Base-by-base conservation (phyloP, 164 flowering plant species). In the Vitis labrusca region DNA sequence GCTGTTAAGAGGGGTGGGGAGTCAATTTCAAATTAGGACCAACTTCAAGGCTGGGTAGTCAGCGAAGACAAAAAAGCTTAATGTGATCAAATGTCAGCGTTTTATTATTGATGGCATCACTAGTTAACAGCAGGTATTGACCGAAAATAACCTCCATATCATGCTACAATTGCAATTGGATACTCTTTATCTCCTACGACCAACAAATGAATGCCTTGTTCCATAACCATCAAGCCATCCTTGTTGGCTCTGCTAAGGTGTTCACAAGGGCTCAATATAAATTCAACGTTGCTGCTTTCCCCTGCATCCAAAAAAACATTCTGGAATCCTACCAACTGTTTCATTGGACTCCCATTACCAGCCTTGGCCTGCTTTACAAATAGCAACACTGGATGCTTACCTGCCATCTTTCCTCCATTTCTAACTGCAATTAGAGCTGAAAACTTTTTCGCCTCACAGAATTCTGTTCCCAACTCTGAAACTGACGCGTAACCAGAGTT, bases 321-420 rank as follows among this genome's bases (percentile, higher is more conserved):
- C 70, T 87, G 57, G 73, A 92, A 95, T 44, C 89, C 98, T 49
- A 86, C 84, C 86, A 95, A 67, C 73, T 78, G 87, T 70, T 84
- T 90, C 49, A 64, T 58, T 3, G 93, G 89, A 29, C 78, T 75
- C 17, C 85, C 89, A 48, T 72, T 61, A n/a, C 62, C 64, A 13
- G 13, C 19, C 51, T 71, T 68, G 2, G 68, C 77, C 4, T 32
- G 74, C 65, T 77, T 78, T 19, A 68, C 66, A 64, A 85, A 95
- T 19, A 92, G 84, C 80, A 92, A 66, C 52, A 91, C 90, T 0
- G 98, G 85, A 72, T 95, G 97, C 67, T 79, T 86, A 3, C 99
- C 91, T 1, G 68, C 77, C 90, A 91, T 88, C 59, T 89, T 84
- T 17, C 97, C 97, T 0, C 74, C 27, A 62, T 92, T 95, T 50